Conservation (phyloP, 148 eudicot genomes). For the Rhododendron mucronatum region DNA sequence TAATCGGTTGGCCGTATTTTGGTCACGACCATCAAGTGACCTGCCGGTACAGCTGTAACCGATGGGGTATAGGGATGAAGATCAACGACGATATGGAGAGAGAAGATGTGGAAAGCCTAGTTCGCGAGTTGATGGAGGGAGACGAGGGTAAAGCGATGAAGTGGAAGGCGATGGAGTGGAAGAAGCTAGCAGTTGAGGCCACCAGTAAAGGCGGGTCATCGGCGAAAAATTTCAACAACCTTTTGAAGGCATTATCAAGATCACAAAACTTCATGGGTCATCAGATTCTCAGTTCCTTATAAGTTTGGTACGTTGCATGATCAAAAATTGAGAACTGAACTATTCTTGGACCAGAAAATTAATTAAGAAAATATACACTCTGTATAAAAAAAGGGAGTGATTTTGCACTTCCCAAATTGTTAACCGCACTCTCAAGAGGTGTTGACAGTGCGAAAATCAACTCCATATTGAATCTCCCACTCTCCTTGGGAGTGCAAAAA, state of each 20-base stretch:
- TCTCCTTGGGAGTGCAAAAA: too few relatives aligned
- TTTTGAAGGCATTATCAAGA: conserved; percentile 16
- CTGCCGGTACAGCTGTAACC: conserved; percentile 37
- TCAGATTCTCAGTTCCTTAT: not conserved
- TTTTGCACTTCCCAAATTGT: too few relatives aligned
- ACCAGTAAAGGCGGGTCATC: conserved; percentile 33
- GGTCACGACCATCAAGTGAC: conserved; percentile 47
- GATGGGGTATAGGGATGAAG: conserved; percentile 51
- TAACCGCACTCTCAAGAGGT: too few relatives aligned
- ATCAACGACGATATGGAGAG: conserved; percentile 34
- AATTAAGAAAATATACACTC: too few relatives aligned
- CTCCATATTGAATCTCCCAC: too few relatives aligned
- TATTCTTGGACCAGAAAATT: too few relatives aligned
- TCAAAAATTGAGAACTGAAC: too few relatives aligned
- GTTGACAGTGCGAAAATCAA: too few relatives aligned
- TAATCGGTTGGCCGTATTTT: conserved; percentile 59
- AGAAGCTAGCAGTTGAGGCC: conserved; percentile 38
- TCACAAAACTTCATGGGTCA: not conserved
- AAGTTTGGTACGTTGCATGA: not conserved
- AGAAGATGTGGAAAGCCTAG: conserved; percentile 39
- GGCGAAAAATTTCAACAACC: conserved; percentile 24
- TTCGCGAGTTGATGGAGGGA: conserved; percentile 49
- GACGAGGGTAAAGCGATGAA: conserved; percentile 45
- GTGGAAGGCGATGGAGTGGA: conserved; percentile 34
- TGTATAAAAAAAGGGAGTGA: too few relatives aligned